Conservation (phyloP, 192 early-diverging fungal genomes). For the Neocallimastix lanati region DNA sequence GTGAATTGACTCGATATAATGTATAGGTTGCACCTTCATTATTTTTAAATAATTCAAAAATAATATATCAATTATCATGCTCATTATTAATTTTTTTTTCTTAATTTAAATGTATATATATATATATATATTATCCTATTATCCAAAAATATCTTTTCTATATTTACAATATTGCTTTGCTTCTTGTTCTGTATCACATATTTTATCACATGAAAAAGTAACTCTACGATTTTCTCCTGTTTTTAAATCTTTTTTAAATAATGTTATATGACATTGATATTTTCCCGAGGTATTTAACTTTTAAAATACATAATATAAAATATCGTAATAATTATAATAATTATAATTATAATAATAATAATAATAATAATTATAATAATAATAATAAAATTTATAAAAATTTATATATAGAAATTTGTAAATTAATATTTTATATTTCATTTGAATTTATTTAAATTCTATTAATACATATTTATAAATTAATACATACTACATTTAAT, state of each 20-base stretch:
- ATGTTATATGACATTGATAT: constrained; percentile 12
- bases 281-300: background rate
- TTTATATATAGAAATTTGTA: too few relatives aligned
- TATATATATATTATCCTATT: background rate
- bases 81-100: too few relatives aligned
- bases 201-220: constrained; percentile 9
- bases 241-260: constrained; percentile 41
- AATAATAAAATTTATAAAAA: background rate
- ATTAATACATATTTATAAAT: background rate
- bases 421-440: too few relatives aligned
- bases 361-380: too few relatives aligned
- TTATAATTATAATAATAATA: too few relatives aligned
- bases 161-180: constrained; percentile 16
- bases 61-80: too few relatives aligned
- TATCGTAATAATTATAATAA: too few relatives aligned
- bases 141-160: too few relatives aligned
- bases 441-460: too few relatives aligned
- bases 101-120: background rate
- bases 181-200: constrained; percentile 21
- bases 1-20: constrained; percentile 52
- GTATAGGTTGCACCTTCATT: constrained; percentile 45
- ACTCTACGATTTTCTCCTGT: constrained; percentile 26
- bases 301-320: too few relatives aligned
- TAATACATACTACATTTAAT: constrained; percentile 32
- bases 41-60: background rate